Base-by-base conservation (phyloP, 2,329 filamentous ascomycete species). In the Epichloe brachyelytri region DNA sequence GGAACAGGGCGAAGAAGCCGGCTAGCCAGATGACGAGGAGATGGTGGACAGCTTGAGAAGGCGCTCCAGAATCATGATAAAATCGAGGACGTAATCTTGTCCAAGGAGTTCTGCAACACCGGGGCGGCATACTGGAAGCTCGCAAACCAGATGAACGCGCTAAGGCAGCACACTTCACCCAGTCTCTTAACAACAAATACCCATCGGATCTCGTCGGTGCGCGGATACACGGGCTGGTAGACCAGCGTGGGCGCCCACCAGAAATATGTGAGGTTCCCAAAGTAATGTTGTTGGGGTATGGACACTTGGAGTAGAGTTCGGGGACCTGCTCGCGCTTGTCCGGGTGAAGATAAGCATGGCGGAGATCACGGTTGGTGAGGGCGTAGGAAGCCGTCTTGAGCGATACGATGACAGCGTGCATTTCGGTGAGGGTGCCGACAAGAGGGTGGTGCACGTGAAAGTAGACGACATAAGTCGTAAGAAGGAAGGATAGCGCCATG, bases 181-280 rank as follows among this genome's bases (percentile, higher is more conserved):
- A 91, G 64, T 15, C 93, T 81, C 70, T 95, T 96, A 52, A 79
- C 71, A 39, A 97, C 88, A 63, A 95, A 98, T 4, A 79, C 65
- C 89, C 90, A 96, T 55, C 93, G 79, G 58, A 96, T 87, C 51
- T 77, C 79, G 8, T 80, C 73, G 5, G 87, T 89, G 43, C 90
- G 85, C 19, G 93, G 93, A 65, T 98, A 98, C 14, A 93, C 88
- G 1, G 93, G 93, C 71, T 98, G 93, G 66, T 98, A 98, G 43
- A 97, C 85, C 49, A 98, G 76, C 0, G 93, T 98, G 0, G 93
- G 93, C 0, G 91, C 93, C 83, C 90, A 91, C 91, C 93, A 97
- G 67, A 98, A 98, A 70, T 97, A 98, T 52, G 80, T 80, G 26
- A 98, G 73, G 64, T 97, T 98, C 48, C 76, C 70, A 58, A 96